Percentiles rank a stretch among this genome's conserved stretches.
phyloP scores from a whole-genome alignment of 257 asterid species.

The Solanum paucissectum region DNA sequence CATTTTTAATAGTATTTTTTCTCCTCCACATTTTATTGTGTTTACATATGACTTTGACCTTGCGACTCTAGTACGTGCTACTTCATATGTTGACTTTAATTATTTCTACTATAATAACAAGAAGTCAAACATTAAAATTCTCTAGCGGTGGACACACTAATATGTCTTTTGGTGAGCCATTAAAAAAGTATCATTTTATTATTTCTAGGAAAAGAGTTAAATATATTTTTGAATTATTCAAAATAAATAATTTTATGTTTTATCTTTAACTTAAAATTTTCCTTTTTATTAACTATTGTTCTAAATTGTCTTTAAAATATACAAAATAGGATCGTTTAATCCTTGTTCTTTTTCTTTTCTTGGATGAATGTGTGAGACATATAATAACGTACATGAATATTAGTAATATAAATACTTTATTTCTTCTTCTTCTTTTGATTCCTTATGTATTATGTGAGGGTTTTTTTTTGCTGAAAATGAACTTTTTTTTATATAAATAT shows the following conservation, averaged over 20 bases:
- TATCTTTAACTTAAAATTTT: no score
- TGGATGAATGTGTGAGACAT: background rate
- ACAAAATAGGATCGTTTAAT: background rate
- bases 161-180: no score
- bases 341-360: background rate
- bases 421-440: background rate
- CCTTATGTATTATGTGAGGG: background rate
- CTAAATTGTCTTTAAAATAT: background rate
- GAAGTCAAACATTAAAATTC: background rate
- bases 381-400: no score
- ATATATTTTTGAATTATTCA: no score
- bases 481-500: background rate
- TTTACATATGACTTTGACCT: background rate
- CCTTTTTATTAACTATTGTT: no score
- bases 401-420: no score
- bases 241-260: no score
- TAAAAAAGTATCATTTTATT: no score
- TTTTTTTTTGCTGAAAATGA: background rate
- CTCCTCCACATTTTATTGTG: background rate
- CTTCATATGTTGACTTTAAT: background rate
- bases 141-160: background rate
- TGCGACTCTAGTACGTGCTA: background rate
- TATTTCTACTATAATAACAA: background rate
- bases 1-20: background rate
- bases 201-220: no score